Percentiles rank a stretch among this genome's conserved stretches.
These are phyloP conservation scores for Sarcomyxa edulis DNA, from an alignment of 768 basidiomycete genomes.

Conservation along the genomic window DNA sequence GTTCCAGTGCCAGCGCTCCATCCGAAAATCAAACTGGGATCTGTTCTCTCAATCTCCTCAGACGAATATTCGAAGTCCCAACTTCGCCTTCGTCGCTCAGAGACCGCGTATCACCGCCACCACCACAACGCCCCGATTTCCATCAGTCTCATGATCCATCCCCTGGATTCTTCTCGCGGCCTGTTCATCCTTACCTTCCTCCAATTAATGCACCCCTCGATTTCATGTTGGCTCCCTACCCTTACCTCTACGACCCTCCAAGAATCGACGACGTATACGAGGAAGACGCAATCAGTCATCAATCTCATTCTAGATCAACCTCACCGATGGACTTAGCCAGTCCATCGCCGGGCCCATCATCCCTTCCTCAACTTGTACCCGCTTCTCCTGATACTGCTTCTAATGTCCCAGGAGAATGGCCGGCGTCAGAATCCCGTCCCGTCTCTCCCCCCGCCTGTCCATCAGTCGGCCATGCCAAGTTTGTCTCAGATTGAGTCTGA, in stretches of 20 bases:
- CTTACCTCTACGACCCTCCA: too few species aligned
- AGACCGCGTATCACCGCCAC: conserved; percentile 10
- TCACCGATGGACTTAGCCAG: conserved; percentile 47
- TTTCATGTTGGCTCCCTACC: neutral
- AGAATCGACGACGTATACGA: conserved; percentile 5
- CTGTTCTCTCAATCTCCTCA: neutral
- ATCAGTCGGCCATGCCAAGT: too few species aligned
- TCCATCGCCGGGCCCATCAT: conserved; percentile 26
- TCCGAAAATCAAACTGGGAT: too few species aligned
- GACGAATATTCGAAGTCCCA: neutral
- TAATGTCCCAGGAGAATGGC: too few species aligned
- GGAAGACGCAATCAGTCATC: conserved; percentile 10
- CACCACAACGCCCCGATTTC: conserved; percentile 10
- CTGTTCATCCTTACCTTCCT: conserved; percentile 1
- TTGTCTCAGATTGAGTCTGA: too few species aligned
- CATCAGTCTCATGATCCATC: conserved; percentile 6
- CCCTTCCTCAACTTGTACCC: too few species aligned
- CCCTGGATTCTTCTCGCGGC: conserved; percentile 1
- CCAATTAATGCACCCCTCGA: neutral
- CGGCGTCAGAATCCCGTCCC: too few species aligned
- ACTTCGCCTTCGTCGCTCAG: neutral
- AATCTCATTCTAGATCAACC: conserved; percentile 28
- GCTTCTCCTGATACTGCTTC: too few species aligned
- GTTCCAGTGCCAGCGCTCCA: conserved; percentile 1
- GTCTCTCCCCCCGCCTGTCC: too few species aligned